phyloP scores from a whole-genome alignment of 2,329 filamentous ascomycete genomes.

The Fusarium goolgardi region DNA sequence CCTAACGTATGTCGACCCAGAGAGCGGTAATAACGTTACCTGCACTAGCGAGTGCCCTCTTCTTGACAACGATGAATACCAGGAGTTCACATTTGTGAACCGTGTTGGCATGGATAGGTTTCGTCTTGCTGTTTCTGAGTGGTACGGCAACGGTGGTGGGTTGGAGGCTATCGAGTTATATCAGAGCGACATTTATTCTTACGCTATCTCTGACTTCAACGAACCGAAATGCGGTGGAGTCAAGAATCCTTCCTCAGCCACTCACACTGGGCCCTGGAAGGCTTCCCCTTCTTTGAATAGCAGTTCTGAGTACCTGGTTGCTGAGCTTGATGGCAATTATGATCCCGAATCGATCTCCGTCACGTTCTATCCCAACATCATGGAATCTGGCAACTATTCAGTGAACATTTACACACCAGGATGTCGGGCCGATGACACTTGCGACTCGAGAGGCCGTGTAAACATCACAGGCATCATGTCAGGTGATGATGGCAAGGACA shows the following conservation, averaged over 20 bases:
- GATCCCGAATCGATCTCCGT: constrained; percentile 73
- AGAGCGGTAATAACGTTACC: constrained; percentile 71
- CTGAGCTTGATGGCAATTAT: constrained; percentile 67
- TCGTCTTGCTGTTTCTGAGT: constrained; percentile 84
- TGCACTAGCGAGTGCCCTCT: constrained; percentile 91
- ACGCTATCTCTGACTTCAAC: constrained; percentile 88
- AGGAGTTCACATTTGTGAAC: constrained; percentile 95
- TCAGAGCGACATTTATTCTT: constrained; percentile 84
- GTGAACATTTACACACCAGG: constrained; percentile 94
- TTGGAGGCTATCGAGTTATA: constrained; percentile 88
- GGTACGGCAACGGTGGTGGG: constrained; percentile 87
- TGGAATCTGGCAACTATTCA: constrained; percentile 90
- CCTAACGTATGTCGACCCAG: constrained; percentile 86
- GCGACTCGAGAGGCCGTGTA: constrained; percentile 79
- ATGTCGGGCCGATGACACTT: constrained; percentile 83
- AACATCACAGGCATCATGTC: constrained; percentile 82
- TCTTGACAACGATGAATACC: constrained; percentile 75
- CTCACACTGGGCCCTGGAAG: constrained; percentile 78
- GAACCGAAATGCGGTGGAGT: constrained; percentile 82
- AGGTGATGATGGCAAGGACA: constrained; percentile 56
- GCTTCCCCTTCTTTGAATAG: constrained; percentile 75
- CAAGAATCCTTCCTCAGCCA: constrained; percentile 71
- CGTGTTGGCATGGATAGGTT: constrained; percentile 88
- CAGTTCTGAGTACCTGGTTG: constrained; percentile 80
- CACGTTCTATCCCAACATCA: constrained; percentile 84